Percentiles rank a stretch among this genome's conserved stretches.
Conservation (phyloP, 192 early-diverging fungal genomes). For the Coemansia sp. region DNA sequence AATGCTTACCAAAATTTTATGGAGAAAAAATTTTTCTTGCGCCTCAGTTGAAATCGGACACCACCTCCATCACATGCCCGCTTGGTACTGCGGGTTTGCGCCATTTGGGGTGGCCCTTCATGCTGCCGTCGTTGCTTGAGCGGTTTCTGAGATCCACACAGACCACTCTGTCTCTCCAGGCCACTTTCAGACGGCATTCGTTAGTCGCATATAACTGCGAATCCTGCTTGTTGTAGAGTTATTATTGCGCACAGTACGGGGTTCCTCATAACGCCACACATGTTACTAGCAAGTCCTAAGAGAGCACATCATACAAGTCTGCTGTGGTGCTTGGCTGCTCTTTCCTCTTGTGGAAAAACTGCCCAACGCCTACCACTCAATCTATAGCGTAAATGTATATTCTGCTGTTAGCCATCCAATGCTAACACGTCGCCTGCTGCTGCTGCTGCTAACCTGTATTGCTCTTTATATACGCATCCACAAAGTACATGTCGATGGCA, state of each 20-base stretch:
- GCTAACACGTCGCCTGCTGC: not conserved
- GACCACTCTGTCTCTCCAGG: not conserved
- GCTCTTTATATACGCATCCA: conserved; percentile 38
- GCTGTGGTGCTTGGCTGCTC: not conserved
- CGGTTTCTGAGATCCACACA: not conserved
- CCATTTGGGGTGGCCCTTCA: not conserved
- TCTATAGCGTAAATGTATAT: not conserved
- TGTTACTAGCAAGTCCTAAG: not conserved
- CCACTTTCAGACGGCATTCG: not conserved
- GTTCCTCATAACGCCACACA: not conserved
- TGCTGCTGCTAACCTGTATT: conserved; percentile 7
- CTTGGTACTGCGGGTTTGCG: no score
- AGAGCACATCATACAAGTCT: not conserved
- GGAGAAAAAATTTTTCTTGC: conserved; percentile 1
- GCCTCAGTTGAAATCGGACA: not conserved
- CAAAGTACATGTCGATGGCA: conserved; percentile 54
- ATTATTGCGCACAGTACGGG: not conserved
- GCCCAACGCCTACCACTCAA: not conserved
- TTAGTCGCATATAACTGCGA: not conserved
- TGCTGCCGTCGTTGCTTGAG: not conserved
- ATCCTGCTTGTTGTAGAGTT: not conserved
- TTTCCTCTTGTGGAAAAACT: not conserved
- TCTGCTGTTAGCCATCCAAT: not conserved
- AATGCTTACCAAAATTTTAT: conserved; percentile 3
- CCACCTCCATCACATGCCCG: no score